Base-by-base conservation (phyloP, 75 land plant genomes). In the Cunninghamia lanceolata region DNA sequence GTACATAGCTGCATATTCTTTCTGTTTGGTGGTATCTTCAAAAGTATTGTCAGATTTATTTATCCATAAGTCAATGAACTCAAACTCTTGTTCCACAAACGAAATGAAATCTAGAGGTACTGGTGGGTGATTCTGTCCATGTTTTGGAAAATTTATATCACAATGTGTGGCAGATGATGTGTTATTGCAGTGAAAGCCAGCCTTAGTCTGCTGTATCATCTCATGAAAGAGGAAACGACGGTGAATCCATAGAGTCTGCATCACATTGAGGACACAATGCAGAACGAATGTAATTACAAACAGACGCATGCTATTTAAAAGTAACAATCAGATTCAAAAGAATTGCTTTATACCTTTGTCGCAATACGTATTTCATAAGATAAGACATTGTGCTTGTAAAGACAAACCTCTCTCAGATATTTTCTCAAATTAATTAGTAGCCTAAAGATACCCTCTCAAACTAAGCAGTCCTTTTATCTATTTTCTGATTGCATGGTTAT, bases 1-100 rank as follows among this genome's bases (percentile, higher is more conserved):
- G 82, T 79, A 79, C 82, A 79, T 79, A 43, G 82, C 47, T 43
- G 82, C 82, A 79, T 28, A 79, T 39, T 79, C 82, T 79, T 43
- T 79, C 82, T 79, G 82, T 43, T 79, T 42, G 11, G 4, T 79
- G 7, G 50, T 19, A 79, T 79, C 82, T 79, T 79, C 82, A 79
- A 21, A 79, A 28, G 21, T 11, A 9, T 1, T 79, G 82, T 79
- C 82, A 28, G 50, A 3, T 11, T 42, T 28, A 79, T 42, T 79
- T 43, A 79, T 42, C n/a, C 82, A 79, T 2, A 3, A 42, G 46
- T 79, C 47, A 43, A 43, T 79, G 50, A 79, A 43, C 32, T 25
- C 82, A 79, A 79, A 79, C 82, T 79, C 82, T 25, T 79, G 28
- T 25, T 28, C 82, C 46, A 79, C 8, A 38, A 76, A 76, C 19